A percentile compares a stretch with the other conserved stretches of the same genome.
These are phyloP conservation scores for Pachyrhizus erosus DNA, from an alignment of 306 rosid species.

Conservation along the genomic window DNA sequence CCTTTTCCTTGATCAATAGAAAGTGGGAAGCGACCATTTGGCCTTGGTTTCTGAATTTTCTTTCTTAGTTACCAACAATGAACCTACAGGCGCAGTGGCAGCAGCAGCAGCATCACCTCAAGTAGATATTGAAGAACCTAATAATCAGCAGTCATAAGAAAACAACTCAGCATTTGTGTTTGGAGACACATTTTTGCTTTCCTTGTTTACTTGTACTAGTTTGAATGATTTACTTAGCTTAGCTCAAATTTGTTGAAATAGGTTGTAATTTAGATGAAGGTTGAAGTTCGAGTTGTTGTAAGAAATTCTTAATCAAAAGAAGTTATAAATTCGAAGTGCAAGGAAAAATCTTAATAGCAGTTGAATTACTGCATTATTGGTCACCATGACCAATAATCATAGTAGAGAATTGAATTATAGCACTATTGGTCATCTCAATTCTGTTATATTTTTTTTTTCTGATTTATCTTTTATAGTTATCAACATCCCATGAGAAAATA, in stretches of 20 bases:
- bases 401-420: no score
- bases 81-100: constrained; percentile 22
- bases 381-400: no score
- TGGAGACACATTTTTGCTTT: constrained; percentile 25
- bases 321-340: background rate
- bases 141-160: constrained; percentile 36
- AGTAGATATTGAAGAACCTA: constrained; percentile 42
- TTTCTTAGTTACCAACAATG: constrained; percentile 51
- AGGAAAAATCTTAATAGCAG: background rate
- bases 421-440: constrained; percentile 5
- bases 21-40: constrained; percentile 88
- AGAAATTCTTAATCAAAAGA: constrained; percentile 15
- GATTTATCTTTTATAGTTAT: background rate
- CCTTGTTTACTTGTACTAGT: constrained; percentile 5
- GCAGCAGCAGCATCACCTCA: constrained; percentile 31
- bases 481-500: background rate
- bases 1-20: constrained; percentile 52
- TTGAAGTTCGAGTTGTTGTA: constrained; percentile 11
- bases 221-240: background rate
- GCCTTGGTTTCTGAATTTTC: constrained; percentile 82
- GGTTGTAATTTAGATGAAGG: constrained; percentile 24
- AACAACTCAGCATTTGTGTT: constrained; percentile 16
- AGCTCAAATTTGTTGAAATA: constrained; percentile 30
- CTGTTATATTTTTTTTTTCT: background rate
- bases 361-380: constrained; percentile 9